phyloP scores from a whole-genome alignment of 345 rosid species.

The Pistacia atlantica region DNA sequence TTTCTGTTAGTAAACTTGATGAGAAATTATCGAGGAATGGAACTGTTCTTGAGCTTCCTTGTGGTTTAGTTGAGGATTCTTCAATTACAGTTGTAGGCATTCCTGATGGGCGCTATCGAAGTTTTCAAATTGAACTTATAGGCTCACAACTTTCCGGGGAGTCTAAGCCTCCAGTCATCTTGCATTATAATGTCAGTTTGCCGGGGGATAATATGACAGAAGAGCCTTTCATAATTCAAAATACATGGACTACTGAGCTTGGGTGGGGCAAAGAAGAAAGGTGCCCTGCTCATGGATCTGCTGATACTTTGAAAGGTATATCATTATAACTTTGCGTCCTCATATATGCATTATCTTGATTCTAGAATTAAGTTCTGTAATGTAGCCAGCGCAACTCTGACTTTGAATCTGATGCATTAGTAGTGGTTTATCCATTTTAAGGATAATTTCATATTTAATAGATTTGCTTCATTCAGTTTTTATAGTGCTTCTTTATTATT shows the following conservation, averaged over 20 bases:
- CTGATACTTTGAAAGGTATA: slow-evolving; percentile 53
- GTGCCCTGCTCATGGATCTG: slow-evolving; percentile 60
- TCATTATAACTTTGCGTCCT: slow-evolving; percentile 1
- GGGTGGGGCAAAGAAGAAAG: slow-evolving; percentile 80
- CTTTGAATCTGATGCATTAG: background rate
- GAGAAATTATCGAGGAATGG: slow-evolving; percentile 31
- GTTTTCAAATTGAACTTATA: slow-evolving; percentile 64
- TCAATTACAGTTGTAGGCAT: slow-evolving; percentile 75
- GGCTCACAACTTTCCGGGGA: slow-evolving; percentile 54
- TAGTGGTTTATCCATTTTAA: background rate
- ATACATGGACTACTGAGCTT: slow-evolving; percentile 66
- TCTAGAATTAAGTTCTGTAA: background rate
- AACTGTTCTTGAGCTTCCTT: slow-evolving; percentile 62
- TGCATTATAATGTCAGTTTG: slow-evolving; percentile 64
- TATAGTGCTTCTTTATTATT: background rate
- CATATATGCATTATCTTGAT: background rate
- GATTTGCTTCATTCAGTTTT: background rate
- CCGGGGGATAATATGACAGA: slow-evolving; percentile 67
- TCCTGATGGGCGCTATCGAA: slow-evolving; percentile 52
- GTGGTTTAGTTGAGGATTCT: slow-evolving; percentile 80
- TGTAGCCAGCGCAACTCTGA: background rate
- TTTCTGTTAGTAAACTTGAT: slow-evolving; percentile 41
- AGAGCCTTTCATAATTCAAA: slow-evolving; percentile 64
- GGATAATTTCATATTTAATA: background rate
- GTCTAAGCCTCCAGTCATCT: slow-evolving; percentile 44